phyloP scores from a whole-genome alignment of 352 stramenopile genomes.

The Globisporangium middletonii region DNA sequence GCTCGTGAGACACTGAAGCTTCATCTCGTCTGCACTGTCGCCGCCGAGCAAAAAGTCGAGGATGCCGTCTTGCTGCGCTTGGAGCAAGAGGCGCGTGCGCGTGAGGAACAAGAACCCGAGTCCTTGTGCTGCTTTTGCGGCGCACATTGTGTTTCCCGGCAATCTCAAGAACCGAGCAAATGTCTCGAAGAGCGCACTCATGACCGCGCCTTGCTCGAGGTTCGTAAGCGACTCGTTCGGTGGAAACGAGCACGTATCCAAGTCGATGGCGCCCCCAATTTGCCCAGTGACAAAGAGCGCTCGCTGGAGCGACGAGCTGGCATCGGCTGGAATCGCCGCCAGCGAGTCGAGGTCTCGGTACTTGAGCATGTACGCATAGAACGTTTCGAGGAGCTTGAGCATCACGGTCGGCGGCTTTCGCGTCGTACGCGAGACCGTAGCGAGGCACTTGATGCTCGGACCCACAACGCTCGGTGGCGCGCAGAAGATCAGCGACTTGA shows the following conservation, averaged over 20 bases:
- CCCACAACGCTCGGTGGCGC: conserved; percentile 81
- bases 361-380: conserved; percentile 56
- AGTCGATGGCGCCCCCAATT: conserved; percentile 61
- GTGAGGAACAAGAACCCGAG: conserved; percentile 76
- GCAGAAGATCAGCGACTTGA: conserved; percentile 54
- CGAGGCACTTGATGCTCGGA: conserved; percentile 69
- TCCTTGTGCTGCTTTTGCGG: conserved; percentile 73
- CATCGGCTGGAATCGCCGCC: conserved; percentile 24
- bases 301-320: conserved; percentile 54
- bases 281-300: conserved; percentile 66
- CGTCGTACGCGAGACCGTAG: conserved; percentile 36
- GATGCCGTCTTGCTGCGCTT: conserved; percentile 63
- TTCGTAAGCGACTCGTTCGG: conserved; percentile 17
- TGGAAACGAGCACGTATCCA: conserved; percentile 37
- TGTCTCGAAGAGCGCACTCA: conserved; percentile 53
- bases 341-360: conserved; percentile 32
- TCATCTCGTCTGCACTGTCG: conserved; percentile 34
- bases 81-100: conserved; percentile 60
- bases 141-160: conserved; percentile 35
- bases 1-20: conserved; percentile 65
- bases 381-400: conserved; percentile 57
- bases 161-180: conserved; percentile 48
- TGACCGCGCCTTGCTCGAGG: conserved; percentile 43
- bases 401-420: conserved; percentile 42
- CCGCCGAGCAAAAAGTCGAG: conserved; percentile 40